Percentiles rank a stretch among this genome's conserved stretches.
These are phyloP conservation scores for Arthrinium puccinioides DNA, from an alignment of 2,329 filamentous ascomycete species.

Conservation along the genomic window DNA sequence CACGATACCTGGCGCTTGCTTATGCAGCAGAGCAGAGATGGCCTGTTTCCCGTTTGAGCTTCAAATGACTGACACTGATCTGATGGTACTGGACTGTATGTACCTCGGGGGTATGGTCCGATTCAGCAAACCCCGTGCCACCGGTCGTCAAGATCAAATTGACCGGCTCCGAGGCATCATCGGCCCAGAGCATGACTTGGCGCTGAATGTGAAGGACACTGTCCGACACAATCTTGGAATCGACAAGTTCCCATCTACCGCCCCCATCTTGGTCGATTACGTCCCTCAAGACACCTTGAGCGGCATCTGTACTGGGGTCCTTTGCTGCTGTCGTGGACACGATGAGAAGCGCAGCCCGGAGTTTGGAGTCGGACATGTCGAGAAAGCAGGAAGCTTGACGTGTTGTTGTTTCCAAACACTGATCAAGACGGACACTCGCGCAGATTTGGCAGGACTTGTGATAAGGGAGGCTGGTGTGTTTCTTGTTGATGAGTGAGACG, in stretches of 20 bases:
- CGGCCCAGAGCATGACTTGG: slow-evolving; percentile 66
- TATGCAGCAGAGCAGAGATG: slow-evolving; percentile 70
- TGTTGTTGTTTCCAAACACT: no score
- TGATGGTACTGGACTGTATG: neutral
- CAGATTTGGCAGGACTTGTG: no score
- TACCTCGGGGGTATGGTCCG: slow-evolving; percentile 86
- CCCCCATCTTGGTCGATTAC: slow-evolving; percentile 62
- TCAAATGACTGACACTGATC: no score
- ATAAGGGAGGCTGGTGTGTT: no score
- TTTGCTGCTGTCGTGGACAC: slow-evolving; percentile 84
- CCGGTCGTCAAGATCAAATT: slow-evolving; percentile 86
- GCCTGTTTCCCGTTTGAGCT: slow-evolving; percentile 49
- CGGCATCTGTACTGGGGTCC: slow-evolving; percentile 72
- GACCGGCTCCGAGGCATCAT: slow-evolving; percentile 47
- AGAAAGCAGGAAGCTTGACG: no score
- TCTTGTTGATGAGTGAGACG: no score
- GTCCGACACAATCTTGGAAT: slow-evolving; percentile 74
- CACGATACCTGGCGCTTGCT: slow-evolving; percentile 82
- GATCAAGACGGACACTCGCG: no score
- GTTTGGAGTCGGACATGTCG: slow-evolving; percentile 32
- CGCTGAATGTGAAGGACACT: slow-evolving; percentile 67
- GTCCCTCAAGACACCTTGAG: slow-evolving; percentile 57
- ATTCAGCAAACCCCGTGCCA: slow-evolving; percentile 83
- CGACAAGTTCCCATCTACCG: slow-evolving; percentile 63
- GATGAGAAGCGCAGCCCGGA: slow-evolving; percentile 74